Conservation (phyloP, 495 filamentous ascomycete species). For the Tirmania nivea region DNA sequence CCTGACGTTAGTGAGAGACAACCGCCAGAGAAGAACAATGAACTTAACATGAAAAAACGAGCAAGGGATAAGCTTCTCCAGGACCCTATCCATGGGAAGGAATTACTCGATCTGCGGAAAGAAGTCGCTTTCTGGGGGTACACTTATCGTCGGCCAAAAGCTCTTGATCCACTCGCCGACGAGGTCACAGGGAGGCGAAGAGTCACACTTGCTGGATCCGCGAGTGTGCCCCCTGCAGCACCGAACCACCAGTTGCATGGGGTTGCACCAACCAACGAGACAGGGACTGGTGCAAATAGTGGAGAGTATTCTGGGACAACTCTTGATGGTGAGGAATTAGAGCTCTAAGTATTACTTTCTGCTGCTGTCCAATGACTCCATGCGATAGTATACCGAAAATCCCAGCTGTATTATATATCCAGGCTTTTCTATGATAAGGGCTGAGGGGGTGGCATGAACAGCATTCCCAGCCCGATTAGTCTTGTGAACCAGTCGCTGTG, state of each 20-base stretch:
- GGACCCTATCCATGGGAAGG: slow-evolving; percentile 38
- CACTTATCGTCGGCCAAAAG: slow-evolving; percentile 46
- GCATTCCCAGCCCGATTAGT: too few species aligned
- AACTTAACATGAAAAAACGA: slow-evolving; percentile 41
- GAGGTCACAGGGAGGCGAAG: background rate
- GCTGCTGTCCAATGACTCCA: too few species aligned
- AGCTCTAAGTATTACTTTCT: background rate
- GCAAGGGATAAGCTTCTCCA: slow-evolving; percentile 60
- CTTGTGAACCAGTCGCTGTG: too few species aligned
- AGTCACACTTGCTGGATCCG: background rate
- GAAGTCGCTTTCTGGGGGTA: slow-evolving; percentile 75
- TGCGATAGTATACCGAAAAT: too few species aligned
- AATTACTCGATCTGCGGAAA: slow-evolving; percentile 57
- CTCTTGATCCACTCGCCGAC: background rate
- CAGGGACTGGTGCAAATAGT: background rate
- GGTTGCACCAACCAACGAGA: background rate
- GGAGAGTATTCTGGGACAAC: background rate
- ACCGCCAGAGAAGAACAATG: slow-evolving; percentile 21
- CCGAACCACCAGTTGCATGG: background rate
- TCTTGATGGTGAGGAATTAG: background rate
- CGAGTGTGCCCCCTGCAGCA: background rate
- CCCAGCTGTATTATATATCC: too few species aligned
- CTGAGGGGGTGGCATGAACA: too few species aligned
- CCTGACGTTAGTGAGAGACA: slow-evolving; percentile 21
- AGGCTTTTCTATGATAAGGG: too few species aligned